Percentiles rank a stretch among this genome's conserved stretches.
Conservation (phyloP, 306 rosid species). For the Inga leiocalycina region DNA sequence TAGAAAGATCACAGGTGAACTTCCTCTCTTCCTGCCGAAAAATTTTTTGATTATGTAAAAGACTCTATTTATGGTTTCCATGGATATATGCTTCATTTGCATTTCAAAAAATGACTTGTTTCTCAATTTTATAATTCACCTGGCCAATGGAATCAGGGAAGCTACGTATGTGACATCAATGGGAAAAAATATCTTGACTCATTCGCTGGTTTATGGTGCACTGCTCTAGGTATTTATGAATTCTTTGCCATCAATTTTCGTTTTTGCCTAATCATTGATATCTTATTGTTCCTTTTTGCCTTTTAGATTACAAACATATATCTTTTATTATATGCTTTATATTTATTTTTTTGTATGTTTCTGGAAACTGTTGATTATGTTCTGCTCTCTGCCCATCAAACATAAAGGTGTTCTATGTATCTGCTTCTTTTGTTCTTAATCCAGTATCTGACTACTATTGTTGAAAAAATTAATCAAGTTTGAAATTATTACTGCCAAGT, state of each 20-base stretch:
- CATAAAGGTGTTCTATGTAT: neutral
- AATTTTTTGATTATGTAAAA: neutral
- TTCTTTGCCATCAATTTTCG: neutral
- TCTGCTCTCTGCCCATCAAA: neutral
- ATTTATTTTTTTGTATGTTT: conserved; percentile 9
- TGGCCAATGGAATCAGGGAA: conserved; percentile 66
- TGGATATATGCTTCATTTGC: neutral
- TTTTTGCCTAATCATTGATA: conserved; percentile 9
- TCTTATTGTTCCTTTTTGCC: neutral
- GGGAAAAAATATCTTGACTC: conserved; percentile 94
- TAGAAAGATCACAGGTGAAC: conserved; percentile 83
- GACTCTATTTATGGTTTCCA: conserved; percentile 5
- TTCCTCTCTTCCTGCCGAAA: conserved; percentile 20
- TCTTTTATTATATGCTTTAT: conserved; percentile 7
- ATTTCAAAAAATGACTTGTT: conserved; percentile 4
- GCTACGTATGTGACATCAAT: conserved; percentile 79
- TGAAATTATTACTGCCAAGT: neutral
- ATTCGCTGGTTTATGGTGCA: conserved; percentile 97
- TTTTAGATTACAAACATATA: conserved; percentile 2
- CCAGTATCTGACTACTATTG: neutral
- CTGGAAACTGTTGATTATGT: neutral
- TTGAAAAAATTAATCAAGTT: neutral
- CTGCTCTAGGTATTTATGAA: conserved; percentile 56
- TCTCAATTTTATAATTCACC: conserved; percentile 15
- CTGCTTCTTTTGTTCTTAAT: neutral